These are phyloP conservation scores for Debaryomycetaceae sp. DNA, from an alignment of 1,139 yeast genomes.

Conservation along the genomic window DNA sequence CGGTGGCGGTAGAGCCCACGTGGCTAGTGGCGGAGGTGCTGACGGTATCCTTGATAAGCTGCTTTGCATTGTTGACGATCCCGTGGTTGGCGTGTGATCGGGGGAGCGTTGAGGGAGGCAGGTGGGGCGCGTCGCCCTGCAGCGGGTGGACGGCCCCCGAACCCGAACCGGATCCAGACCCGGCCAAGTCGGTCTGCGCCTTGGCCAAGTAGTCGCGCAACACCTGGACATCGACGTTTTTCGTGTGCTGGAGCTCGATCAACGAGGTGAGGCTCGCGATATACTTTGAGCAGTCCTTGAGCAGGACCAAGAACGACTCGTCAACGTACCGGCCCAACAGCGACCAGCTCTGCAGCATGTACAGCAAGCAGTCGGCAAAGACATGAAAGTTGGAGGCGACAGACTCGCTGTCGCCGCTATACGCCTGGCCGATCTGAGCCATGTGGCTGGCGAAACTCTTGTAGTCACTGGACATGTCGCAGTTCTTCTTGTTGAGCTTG, in stretches of 20 bases:
- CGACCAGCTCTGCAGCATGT: constrained; percentile 34
- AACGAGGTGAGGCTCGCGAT: constrained; percentile 64
- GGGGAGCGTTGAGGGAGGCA: constrained; percentile 27
- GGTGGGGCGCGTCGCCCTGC: constrained; percentile 5
- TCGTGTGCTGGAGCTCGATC: constrained; percentile 80
- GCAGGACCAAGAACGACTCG: constrained; percentile 68
- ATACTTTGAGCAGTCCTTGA: constrained; percentile 83
- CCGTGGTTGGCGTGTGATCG: constrained; percentile 16
- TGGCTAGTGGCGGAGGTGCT: constrained; percentile 34
- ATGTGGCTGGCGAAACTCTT: constrained; percentile 63
- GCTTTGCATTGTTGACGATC: constrained; percentile 34
- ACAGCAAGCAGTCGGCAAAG: constrained; percentile 38
- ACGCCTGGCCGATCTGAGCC: constrained; percentile 52
- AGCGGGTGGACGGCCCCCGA: neutral
- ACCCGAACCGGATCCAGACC: neutral
- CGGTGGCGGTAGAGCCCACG: constrained; percentile 30
- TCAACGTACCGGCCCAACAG: constrained; percentile 52
- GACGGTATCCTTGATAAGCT: constrained; percentile 34
- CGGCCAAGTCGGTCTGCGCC: constrained; percentile 50
- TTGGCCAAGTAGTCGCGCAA: constrained; percentile 67
- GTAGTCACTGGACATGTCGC: constrained; percentile 63
- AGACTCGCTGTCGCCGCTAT: constrained; percentile 8
- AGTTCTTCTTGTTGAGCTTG: constrained; percentile 63
- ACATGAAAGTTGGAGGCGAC: constrained; percentile 23
- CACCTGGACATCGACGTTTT: constrained; percentile 83